Base-by-base conservation (phyloP, 129 eudicot species). In the Calendula officinalis region DNA sequence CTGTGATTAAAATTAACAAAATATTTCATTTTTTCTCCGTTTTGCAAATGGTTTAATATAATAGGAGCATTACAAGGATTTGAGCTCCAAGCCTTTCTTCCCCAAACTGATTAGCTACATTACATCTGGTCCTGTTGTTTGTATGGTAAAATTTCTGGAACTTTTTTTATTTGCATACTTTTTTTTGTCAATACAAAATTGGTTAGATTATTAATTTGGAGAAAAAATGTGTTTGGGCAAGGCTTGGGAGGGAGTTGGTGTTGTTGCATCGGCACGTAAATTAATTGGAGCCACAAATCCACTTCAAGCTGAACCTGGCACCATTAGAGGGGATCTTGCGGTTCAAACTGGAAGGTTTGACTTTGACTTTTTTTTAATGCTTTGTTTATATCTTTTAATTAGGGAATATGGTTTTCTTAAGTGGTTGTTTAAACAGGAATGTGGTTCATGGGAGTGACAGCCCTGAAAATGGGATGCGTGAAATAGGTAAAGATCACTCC, bases 241-340 rank as follows among this genome's bases (percentile, higher is more conserved):
- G 98, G 96, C 96, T 35, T 92, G 98, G 96, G 98, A 92, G 75
- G 98, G 98, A 56, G 81, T 81, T 44, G 98, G 98, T 57, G 96
- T 88, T 47, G 96, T 92, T 71, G 95, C 95, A 36, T 92, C 98
- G 1, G 96, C 98, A 14, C 98, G 98, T 14, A 92, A 85, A 70
- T 67, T 92, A 68, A 92, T 92, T 44, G 96, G 98, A 66, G 84
- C 91, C 33, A 92, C 98, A 36, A 86, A 92, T 79, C 98, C 98
- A 60, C 96, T 92, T 70, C 85, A 88, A 78, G 95, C 96, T 67
- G 89, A 85, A 75, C 98, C 98, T n/a, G 96, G 98, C 67, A 92
- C 98, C 3, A 92, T 92, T 69, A 83, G 98, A 83, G 98, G 98
- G 72, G 98, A 92, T 79, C 89, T 92, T 69, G 98, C 96, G 0